Percentiles rank a stretch among this genome's conserved stretches.
phyloP scores from a whole-genome alignment of 192 early-diverging fungal genomes.

The Backusella westeae region DNA sequence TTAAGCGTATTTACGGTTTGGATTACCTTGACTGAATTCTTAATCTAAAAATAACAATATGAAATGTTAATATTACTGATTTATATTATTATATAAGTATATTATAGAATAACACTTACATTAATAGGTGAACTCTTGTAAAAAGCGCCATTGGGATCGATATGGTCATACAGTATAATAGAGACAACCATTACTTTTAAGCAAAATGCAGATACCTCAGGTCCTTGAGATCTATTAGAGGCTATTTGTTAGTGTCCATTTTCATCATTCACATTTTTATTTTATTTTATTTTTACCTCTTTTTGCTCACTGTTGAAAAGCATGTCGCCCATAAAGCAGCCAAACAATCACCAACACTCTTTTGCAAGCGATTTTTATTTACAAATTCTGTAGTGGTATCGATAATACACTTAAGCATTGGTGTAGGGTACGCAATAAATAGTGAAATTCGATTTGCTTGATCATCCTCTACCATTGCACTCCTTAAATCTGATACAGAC shows the following conservation, averaged over 20 bases:
- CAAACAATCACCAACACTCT: constrained; percentile 68
- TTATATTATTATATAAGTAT: not conserved
- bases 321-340: constrained; percentile 76
- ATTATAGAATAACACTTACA: constrained; percentile 45
- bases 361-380: constrained; percentile 39
- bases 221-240: constrained; percentile 45
- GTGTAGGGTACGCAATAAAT: constrained; percentile 94
- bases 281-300: constrained; percentile 32
- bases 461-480: constrained; percentile 74
- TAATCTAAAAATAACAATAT: constrained; percentile 28
- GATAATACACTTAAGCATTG: constrained; percentile 87
- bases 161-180: constrained; percentile 91
- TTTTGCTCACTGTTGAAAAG: constrained; percentile 76
- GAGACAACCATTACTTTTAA: constrained; percentile 86
- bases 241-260: not conserved
- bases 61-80: not conserved
- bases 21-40: constrained; percentile 37
- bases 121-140: constrained; percentile 77
- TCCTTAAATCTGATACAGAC: constrained; percentile 47
- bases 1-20: constrained; percentile 35
- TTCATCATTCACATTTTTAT: not conserved
- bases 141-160: constrained; percentile 76
- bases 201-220: constrained; percentile 71
- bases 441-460: constrained; percentile 93
- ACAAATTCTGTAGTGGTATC: constrained; percentile 76